phyloP scores from a whole-genome alignment of 176 grass and related monocot species.

The Zea luxurians region DNA sequence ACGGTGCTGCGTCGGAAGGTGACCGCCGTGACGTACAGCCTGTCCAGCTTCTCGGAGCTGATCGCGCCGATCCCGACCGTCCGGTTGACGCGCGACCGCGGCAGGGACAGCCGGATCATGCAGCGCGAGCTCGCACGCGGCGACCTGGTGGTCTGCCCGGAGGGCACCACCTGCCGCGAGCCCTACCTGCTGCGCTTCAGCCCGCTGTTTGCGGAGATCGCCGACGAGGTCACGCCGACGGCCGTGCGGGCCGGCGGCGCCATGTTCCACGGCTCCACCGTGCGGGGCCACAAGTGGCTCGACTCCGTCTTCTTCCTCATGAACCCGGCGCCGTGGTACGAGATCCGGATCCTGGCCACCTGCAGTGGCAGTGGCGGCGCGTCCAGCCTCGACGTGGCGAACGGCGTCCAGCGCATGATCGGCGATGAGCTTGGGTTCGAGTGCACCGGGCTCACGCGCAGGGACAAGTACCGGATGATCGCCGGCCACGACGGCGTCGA shows the following conservation, averaged over 20 bases:
- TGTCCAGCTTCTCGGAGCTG: conserved; percentile 57
- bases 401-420: conserved; percentile 40
- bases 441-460: conserved; percentile 51
- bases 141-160: conserved; percentile 69
- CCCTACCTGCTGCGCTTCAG: conserved; percentile 72
- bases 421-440: conserved; percentile 44
- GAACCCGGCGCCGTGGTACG: conserved; percentile 58
- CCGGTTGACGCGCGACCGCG: conserved; percentile 53
- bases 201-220: conserved; percentile 60
- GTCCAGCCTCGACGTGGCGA: conserved; percentile 44
- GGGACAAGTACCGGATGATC: conserved; percentile 55
- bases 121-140: conserved; percentile 33
- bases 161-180: conserved; percentile 75
- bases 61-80: conserved; percentile 69
- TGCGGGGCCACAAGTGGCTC: conserved; percentile 52
- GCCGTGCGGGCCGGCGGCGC: conserved; percentile 33
- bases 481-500: conserved; percentile 48
- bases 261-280: conserved; percentile 69
- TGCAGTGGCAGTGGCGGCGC: neutral
- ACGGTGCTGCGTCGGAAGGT: conserved; percentile 51
- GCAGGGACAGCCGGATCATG: conserved; percentile 46
- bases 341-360: conserved; percentile 28
- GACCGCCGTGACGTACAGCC: conserved; percentile 66
- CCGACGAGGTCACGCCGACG: conserved; percentile 46
- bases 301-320: conserved; percentile 72